Conservation (phyloP, 1,284 basidiomycete genomes). For the Athelia sp. region DNA sequence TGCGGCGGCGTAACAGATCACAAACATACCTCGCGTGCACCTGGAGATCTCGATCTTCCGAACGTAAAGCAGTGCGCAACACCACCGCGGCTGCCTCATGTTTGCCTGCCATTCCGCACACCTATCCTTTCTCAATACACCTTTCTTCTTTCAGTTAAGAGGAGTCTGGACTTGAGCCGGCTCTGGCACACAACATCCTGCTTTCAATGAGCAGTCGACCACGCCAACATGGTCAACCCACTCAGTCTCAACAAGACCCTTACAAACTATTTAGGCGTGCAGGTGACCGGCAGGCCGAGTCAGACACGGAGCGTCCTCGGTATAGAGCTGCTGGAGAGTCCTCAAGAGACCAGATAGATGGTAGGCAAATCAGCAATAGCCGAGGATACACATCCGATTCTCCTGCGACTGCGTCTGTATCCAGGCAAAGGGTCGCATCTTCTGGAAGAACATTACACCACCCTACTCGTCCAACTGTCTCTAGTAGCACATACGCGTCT, state of each 20-base stretch:
- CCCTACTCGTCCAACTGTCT: not conserved
- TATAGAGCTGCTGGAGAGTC: not conserved
- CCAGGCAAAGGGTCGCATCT: not conserved
- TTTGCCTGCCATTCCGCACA: not conserved
- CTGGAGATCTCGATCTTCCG: not conserved
- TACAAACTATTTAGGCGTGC: not conserved
- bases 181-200: not conserved
- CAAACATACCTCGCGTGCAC: not conserved
- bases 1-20: too few relatives aligned
- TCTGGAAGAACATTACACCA: not conserved
- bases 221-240: not conserved
- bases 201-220: conserved; percentile 1
- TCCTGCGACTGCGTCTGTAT: not conserved
- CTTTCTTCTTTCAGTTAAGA: conserved; percentile 1
- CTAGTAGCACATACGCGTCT: not conserved
- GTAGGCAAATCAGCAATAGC: not conserved
- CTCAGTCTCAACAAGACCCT: not conserved
- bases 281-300: not conserved
- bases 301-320: not conserved
- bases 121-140: not conserved
- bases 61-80: not conserved
- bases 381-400: not conserved
- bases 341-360: not conserved
- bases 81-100: not conserved
- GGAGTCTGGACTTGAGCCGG: not conserved